Base-by-base conservation (phyloP, 441 rosid genomes). In the Adansonia gregorii region DNA sequence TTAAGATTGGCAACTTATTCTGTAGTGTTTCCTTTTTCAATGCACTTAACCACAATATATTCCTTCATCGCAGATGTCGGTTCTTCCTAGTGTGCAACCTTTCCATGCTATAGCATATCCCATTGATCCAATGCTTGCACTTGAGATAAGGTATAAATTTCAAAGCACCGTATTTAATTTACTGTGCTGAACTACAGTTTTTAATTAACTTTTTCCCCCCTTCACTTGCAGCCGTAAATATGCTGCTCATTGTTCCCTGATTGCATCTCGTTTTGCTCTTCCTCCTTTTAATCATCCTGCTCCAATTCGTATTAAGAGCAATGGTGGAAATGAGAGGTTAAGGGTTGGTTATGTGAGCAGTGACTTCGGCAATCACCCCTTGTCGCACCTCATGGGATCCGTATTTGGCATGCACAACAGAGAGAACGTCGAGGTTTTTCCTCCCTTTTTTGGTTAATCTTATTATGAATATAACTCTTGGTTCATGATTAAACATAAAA, bases 41-140 rank as follows among this genome's bases (percentile, higher is more conserved):
- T 54, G 69, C 17, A 54, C 15, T 52, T 76, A 67, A 72, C 45
- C 14, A 22, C 39, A 5, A 76, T 6, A 58, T 35, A 58, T 39
- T 60, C 19, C 61, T 45, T 80, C 20, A 41, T 82, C 82, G 68
- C 90, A 96, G 99, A 87, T 90, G 92, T 90, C 98, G 17, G 92
- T 90, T 81, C 91, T 94, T 78, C 99, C 99, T 22, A 96, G 98
- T 70, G 98, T 97, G 73, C 99, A 97, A 82, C 99, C 99, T 76
- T 97, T 97, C 86, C 99, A 97, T 86, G 99, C 98, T n/a, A 93
- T 97, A 80, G 99, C 99, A 73, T 94, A 97, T 85, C 99, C 98
- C 54, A 88, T 97, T 66, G 98, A 97, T 87, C 85, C 98, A 19
- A 82, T 93, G 83, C 97, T 97, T 81, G 98, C 99, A 31, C 98